These are phyloP conservation scores for Mycena rosella DNA, from an alignment of 768 basidiomycete genomes.

Conservation along the genomic window DNA sequence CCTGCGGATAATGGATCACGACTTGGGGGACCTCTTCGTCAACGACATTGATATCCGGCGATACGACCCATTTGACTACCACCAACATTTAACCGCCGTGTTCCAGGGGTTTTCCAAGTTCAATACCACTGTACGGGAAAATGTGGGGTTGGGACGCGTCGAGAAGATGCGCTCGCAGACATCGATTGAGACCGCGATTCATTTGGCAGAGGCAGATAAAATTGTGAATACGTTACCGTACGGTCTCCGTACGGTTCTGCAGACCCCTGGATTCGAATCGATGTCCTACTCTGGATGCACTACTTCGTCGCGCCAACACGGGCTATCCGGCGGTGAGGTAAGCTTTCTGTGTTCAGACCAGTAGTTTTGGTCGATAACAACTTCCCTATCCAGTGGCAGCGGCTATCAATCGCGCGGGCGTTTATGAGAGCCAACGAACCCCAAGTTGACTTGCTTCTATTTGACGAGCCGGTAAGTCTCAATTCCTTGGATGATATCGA, in stretches of 20 bases:
- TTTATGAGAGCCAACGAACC: constrained; percentile 87
- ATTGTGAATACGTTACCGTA: constrained; percentile 76
- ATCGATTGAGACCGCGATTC: constrained; percentile 74
- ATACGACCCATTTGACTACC: constrained; percentile 77
- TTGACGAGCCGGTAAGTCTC: constrained; percentile 83
- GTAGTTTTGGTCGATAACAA: constrained; percentile 16
- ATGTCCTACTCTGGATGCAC: constrained; percentile 60
- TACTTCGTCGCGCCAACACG: constrained; percentile 62
- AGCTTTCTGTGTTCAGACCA: constrained; percentile 38
- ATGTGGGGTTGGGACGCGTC: constrained; percentile 87
- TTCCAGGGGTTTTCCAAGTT: constrained; percentile 91
- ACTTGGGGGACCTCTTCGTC: constrained; percentile 74
- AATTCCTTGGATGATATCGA: constrained; percentile 10
- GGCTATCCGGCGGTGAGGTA: constrained; percentile 89
- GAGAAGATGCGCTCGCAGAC: constrained; percentile 68
- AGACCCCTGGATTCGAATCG: constrained; percentile 70
- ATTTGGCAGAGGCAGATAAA: constrained; percentile 76
- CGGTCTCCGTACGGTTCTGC: constrained; percentile 81
- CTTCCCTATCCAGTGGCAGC: constrained; percentile 76
- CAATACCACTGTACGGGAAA: constrained; percentile 81
- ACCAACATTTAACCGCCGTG: constrained; percentile 80
- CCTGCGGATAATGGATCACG: constrained; percentile 83
- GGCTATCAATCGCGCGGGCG: constrained; percentile 87
- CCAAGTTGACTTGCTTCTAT: constrained; percentile 82
- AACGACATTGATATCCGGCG: constrained; percentile 79